A percentile compares a stretch with the other conserved stretches of the same genome.
Evolutionary conservation across 495 filamentous ascomycete species (phyloP).

Genomic region (Neurospora sp.): DNA sequence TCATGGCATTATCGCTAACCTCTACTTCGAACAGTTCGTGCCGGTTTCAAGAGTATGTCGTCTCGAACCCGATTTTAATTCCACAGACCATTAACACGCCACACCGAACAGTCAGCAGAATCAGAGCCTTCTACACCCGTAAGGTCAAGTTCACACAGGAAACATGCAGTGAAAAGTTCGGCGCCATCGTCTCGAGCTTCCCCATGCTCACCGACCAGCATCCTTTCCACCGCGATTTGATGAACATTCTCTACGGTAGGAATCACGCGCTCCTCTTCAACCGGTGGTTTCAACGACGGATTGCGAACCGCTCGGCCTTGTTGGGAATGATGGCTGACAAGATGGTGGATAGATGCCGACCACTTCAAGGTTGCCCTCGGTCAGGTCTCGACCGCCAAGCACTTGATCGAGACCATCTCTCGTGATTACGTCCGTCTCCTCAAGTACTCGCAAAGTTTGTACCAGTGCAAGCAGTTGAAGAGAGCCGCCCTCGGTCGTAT

Average conservation of each 20-base stretch:
- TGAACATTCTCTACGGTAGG: conserved; percentile 50
- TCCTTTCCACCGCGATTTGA: conserved; percentile 72
- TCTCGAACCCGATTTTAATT: neutral
- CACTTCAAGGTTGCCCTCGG: conserved; percentile 96
- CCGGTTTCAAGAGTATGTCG: conserved; percentile 74
- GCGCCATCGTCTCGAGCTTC: conserved; percentile 81
- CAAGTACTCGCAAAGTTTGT: conserved; percentile 85
- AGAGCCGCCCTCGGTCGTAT: conserved; percentile 62
- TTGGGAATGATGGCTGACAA: neutral
- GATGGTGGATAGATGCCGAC: conserved; percentile 86
- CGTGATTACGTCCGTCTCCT: conserved; percentile 89
- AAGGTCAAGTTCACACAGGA: conserved; percentile 99
- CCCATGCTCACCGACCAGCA: conserved; percentile 92
- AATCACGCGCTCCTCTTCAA: neutral
- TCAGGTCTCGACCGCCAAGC: conserved; percentile 90
- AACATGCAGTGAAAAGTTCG: conserved; percentile 90
- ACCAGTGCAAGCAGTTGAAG: conserved; percentile 48
- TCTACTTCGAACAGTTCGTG: conserved; percentile 41
- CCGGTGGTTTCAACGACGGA: neutral
- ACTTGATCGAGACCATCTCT: conserved; percentile 89
- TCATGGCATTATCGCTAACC: neutral
- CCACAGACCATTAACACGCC: conserved; percentile 2
- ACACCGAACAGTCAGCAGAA: conserved; percentile 56
- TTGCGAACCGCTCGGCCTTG: conserved; percentile 39
- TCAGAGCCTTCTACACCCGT: conserved; percentile 89